Conservation (phyloP, 2,329 filamentous ascomycete genomes). For the Cadophora sp. region DNA sequence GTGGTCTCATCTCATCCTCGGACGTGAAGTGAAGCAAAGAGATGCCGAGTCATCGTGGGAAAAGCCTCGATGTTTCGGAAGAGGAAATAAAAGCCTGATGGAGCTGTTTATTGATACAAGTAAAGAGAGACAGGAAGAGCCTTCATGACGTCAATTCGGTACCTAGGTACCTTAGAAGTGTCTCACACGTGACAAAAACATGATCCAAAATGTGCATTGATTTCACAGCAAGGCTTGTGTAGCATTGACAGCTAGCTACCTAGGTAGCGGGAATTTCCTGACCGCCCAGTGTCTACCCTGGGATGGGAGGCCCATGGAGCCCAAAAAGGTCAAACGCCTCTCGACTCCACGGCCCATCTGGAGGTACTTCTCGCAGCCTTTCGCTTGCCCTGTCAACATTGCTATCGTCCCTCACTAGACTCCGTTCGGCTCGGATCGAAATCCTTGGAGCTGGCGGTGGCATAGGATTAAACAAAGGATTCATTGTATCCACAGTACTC, state of each 20-base stretch:
- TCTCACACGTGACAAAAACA: background rate
- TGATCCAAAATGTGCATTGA: background rate
- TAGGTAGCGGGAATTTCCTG: slow-evolving; percentile 10
- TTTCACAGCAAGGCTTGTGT: background rate
- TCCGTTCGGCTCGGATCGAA: slow-evolving; percentile 19
- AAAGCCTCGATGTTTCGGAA: background rate
- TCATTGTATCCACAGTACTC: slow-evolving; percentile 34
- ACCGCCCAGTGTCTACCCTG: slow-evolving; percentile 14
- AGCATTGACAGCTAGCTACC: background rate
- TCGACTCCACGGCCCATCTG: slow-evolving; percentile 45
- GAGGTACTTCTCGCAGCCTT: slow-evolving; percentile 6
- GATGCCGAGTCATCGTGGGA: background rate
- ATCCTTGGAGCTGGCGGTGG: slow-evolving; percentile 29
- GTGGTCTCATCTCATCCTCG: background rate
- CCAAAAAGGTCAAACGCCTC: slow-evolving; percentile 48
- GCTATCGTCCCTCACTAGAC: slow-evolving; percentile 9
- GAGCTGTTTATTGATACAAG: background rate
- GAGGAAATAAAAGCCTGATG: background rate
- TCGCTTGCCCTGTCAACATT: slow-evolving; percentile 8
- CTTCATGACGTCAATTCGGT: background rate
- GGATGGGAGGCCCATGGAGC: slow-evolving; percentile 35
- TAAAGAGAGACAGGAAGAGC: background rate
- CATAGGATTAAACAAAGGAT: slow-evolving; percentile 26
- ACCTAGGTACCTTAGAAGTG: background rate
- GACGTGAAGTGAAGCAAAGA: background rate